Base-by-base conservation (phyloP, 495 filamentous ascomycete species). In the Pseudoneurospora amorphoporcata region DNA sequence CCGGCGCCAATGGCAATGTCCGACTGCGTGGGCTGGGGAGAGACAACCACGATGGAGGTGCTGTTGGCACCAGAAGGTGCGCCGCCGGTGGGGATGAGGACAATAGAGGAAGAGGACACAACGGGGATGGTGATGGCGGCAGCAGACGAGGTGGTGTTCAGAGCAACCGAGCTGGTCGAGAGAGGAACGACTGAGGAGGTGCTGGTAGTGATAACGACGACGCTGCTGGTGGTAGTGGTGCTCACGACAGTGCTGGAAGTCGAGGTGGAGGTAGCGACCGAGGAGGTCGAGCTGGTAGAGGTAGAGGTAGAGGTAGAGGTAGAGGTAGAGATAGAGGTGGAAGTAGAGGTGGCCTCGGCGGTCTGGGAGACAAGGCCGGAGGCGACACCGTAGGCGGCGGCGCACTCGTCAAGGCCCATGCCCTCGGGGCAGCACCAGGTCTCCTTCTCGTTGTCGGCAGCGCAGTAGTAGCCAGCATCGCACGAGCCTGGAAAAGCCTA, bases 381-480 rank as follows among this genome's bases (percentile, higher is more conserved):
- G 14, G 75, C 71, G 47, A 85, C 76, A 45, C 71, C 75, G 58
- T 82, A 85, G 23, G 76, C 79, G 45, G 72, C 71, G 68, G 84
- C 84, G 77, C 84, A 86, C n/a, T 80, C 76, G 47, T 70, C 71
- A 65, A 85, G 75, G 58, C 77, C 77, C 79, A 83, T 80, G 47
- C 74, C 79, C 23, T 85, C 75, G 40, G 83, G 83, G 79, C 84
- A 86, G 78, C 84, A 86, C 82, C 81, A 84, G 23, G 84, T 85
- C 70, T 78, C 75, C 69, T 76, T 75, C 47, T 74, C 70, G 32
- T 73, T 75, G 69, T 85, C 83, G 69, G 78, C 76, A 3, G 83
- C 77, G 78, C 84, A 86, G 77, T 83, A 86, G 77, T 82, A 85
- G 19, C 83, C 84, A 19, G 74, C 68, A 37, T 85, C 84, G 76